phyloP scores from a whole-genome alignment of 1,139 yeast genomes.

The Yamadazyma atlantica region DNA sequence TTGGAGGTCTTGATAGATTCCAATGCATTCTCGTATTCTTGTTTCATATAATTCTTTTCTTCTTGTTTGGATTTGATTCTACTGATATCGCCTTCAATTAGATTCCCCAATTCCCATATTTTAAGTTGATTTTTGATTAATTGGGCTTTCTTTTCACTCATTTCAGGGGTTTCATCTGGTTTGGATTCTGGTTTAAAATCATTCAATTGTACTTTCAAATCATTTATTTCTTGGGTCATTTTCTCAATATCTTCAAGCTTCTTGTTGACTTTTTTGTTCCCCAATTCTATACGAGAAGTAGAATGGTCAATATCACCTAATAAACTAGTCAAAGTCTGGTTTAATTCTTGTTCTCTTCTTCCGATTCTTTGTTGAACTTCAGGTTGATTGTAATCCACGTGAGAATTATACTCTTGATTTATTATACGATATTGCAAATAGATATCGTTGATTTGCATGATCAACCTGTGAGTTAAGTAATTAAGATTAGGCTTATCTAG shows the following conservation, averaged over 20 bases:
- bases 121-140: constrained; percentile 30
- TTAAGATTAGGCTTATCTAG: constrained; percentile 25
- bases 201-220: constrained; percentile 21
- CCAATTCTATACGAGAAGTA: constrained; percentile 39
- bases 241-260: constrained; percentile 32
- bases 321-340: constrained; percentile 26
- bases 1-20: constrained; percentile 55
- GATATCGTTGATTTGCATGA: constrained; percentile 36
- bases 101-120: constrained; percentile 40
- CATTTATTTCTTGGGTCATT: constrained; percentile 19
- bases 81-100: constrained; percentile 37
- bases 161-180: constrained; percentile 14
- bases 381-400: constrained; percentile 22
- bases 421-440: constrained; percentile 26
- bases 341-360: constrained; percentile 33
- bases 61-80: constrained; percentile 35
- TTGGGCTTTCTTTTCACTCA: constrained; percentile 15
- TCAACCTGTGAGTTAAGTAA: constrained; percentile 31
- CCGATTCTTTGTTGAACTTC: constrained; percentile 27
- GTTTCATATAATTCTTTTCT: constrained; percentile 66
- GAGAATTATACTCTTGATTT: constrained; percentile 28
- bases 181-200: constrained; percentile 11
- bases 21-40: constrained; percentile 63
- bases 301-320: constrained; percentile 39
- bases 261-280: constrained; percentile 39